Evolutionary conservation across 805 yeast species (phyloP), one percentile per base, ranked within the genome.

Genomic region (Maudiozyma barnettii): DNA sequence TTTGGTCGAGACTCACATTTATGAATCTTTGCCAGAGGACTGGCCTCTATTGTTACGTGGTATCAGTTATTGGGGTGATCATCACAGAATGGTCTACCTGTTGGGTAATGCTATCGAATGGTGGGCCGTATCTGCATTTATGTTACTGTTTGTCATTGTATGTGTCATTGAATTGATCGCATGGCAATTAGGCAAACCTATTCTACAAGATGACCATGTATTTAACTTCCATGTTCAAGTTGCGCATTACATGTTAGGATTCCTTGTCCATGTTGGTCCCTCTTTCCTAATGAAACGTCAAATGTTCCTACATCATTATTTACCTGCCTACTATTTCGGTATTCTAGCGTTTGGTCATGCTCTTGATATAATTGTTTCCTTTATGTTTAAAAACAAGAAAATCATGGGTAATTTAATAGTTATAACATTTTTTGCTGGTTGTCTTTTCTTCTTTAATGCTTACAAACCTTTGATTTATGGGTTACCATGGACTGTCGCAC

Each of bases 321-420:
- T 93, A 55, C 97, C 96, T 48, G 87, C 98, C 1, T 76, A 87
- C 45, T 93, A 88, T 70, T 93, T 93, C 67, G 93, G 88, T 42
- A 72, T 86, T 46, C 72, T 87, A 53, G 86, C 83, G 2, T 69
- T 87, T 45, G 85, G 84, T n/a, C 90, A 84, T 51, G 69, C 75
- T 46, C 67, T 81, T 43, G 85, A 82, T 53, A 65, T 79, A 46
- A 53, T 76, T 31, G 74, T 69, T n/a, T 57, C 66, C 18, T 76
- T 73, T 55, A 57, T 72, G 31, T 65, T 71, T 51, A 62, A 64
- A 22, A 67, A 64, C 42, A 75, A 69, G 53, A 76, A 71, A 54
- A 54, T 61, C 37, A 54, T 76, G 35, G 74, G 78, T 3, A 73
- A 75, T 44, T 67, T 60, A 3, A 41, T 78, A 9, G 63, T 83